Evolutionary conservation across 2,329 filamentous ascomycete genomes (phyloP), one percentile per base, ranked within the genome.

Genomic region (Neonectria faginata): DNA sequence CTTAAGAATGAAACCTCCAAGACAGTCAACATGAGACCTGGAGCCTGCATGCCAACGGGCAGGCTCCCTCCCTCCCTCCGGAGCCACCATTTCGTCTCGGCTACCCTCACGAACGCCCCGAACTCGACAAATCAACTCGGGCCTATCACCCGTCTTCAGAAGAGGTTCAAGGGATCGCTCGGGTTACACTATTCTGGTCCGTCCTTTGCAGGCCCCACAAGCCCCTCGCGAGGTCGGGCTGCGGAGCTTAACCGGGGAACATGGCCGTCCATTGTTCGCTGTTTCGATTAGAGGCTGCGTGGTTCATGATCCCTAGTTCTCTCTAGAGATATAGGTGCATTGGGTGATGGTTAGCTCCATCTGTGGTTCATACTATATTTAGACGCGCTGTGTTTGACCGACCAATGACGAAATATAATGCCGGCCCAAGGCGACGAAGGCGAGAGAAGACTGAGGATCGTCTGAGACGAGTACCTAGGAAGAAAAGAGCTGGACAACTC

Each of bases 71-170:
- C 25, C 25, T 25, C 25, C 25, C 25, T 25, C 44, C 9, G 29
- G 7, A 39, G 48, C 22, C 47, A 57, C 29, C 25, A 41, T 36
- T 39, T 36, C 48, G 51, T 55, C 50, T 59, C 55, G 50, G 61
- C 27, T 54, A 20, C 50, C 50, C 22, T 64, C 44, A 59, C 14
- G 50, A 58, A 16, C 48, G 47, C 50, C 2, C 33, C 48, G 25
- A 33, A 25, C 48, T 59, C 12, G 10, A 45, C n/a, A 25, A 25
- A 11, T 36, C 18, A 52, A 42, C 11, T 16, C 18, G 12, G 14
- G 39, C 12, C 33, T n/a, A 31, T 22, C 33, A 27, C 33, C 25
- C 25, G 18, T 44, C 25, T 45, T 20, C 9, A 27, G 22, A 9
- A 29, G 11, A 29, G 39, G 22, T 41, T 29, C 55, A 42, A 45